Evolutionary conservation across 441 rosid species (phyloP).

Genomic region (Populus tomentosa): DNA sequence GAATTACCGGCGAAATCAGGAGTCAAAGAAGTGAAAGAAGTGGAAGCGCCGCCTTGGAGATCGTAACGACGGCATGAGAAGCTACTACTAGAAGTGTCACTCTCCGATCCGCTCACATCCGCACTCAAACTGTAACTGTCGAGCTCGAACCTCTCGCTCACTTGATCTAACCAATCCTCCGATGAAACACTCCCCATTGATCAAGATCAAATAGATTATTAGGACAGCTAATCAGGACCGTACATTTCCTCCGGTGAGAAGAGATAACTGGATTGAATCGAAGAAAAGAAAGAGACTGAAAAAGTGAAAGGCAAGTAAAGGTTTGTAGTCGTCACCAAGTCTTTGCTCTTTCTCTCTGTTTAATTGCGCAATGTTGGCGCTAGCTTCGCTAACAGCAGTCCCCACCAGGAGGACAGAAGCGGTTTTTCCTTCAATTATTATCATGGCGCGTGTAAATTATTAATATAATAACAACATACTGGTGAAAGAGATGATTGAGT

Average conservation of each 20-base stretch:
- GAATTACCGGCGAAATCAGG: slow-evolving; percentile 18
- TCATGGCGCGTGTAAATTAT: neutral
- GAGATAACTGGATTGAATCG: neutral
- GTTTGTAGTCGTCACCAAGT: neutral
- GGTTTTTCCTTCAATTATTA: neutral
- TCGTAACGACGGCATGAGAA: slow-evolving; percentile 53
- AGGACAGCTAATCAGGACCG: neutral
- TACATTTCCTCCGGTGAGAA: neutral
- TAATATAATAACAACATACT: neutral
- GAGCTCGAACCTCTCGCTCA: slow-evolving; percentile 61
- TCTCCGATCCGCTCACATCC: slow-evolving; percentile 85
- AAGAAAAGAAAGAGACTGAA: neutral
- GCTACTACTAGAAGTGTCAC: slow-evolving; percentile 43
- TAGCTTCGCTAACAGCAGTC: slow-evolving; percentile 3
- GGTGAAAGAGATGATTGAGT: neutral
- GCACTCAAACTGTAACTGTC: slow-evolving; percentile 75
- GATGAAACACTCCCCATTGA: slow-evolving; percentile 58
- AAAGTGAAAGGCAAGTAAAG: neutral
- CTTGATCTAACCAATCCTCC: slow-evolving; percentile 52
- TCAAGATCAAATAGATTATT: neutral
- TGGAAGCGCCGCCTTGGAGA: slow-evolving; percentile 39
- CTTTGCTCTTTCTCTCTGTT: neutral
- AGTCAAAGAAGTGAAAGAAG: slow-evolving; percentile 37
- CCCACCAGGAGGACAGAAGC: slow-evolving; percentile 5
- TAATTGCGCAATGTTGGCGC: neutral